These are phyloP conservation scores for Scheffersomyces segobiensis DNA, from an alignment of 1,139 yeast genomes.

Conservation along the genomic window DNA sequence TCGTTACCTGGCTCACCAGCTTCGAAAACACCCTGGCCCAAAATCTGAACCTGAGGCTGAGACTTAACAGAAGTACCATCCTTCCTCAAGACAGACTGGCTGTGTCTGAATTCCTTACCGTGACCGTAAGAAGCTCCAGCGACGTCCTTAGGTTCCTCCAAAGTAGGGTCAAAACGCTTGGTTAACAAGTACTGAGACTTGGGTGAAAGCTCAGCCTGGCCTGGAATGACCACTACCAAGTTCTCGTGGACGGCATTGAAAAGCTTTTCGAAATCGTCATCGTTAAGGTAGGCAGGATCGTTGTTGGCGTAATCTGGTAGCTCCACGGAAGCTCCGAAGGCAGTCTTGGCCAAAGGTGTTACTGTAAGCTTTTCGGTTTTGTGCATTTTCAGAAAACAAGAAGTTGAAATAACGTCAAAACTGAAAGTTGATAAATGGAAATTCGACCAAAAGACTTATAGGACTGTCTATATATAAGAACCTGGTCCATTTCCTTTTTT, in stretches of 20 bases:
- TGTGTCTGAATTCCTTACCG: conserved; percentile 80
- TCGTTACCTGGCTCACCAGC: conserved; percentile 69
- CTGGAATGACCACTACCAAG: conserved; percentile 73
- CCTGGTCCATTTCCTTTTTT: neutral
- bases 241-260: conserved; percentile 64
- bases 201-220: conserved; percentile 65
- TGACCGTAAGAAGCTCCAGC: conserved; percentile 72
- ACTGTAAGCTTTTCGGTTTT: conserved; percentile 28
- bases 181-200: conserved; percentile 74
- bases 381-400: neutral
- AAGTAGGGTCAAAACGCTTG: conserved; percentile 72
- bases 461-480: neutral
- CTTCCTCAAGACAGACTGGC: conserved; percentile 70
- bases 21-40: conserved; percentile 77
- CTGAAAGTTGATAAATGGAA: neutral
- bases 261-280: conserved; percentile 61
- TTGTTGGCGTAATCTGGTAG: conserved; percentile 64
- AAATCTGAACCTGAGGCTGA: conserved; percentile 86
- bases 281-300: conserved; percentile 73
- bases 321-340: conserved; percentile 67
- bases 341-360: conserved; percentile 50
- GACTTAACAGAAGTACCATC: conserved; percentile 78
- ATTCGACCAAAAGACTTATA: neutral
- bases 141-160: conserved; percentile 45
- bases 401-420: neutral